These are phyloP conservation scores for Strobilomyces dryophilus DNA, from an alignment of 768 basidiomycete species.

Conservation along the genomic window DNA sequence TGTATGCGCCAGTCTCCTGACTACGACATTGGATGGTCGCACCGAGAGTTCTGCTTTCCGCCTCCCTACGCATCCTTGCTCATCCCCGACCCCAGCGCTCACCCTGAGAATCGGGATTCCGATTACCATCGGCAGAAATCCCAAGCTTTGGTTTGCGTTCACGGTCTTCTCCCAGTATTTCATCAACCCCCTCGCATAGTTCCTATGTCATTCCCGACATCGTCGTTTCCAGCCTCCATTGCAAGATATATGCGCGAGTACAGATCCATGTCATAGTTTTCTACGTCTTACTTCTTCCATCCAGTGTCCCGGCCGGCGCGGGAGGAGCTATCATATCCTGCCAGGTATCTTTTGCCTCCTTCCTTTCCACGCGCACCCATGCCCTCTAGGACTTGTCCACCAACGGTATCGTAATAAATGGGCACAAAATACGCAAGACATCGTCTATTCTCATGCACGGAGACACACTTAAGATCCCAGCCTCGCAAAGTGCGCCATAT, in stretches of 20 bases:
- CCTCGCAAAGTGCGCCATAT: constrained; percentile 47
- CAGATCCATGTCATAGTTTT: neutral
- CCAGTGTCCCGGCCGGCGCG: constrained; percentile 62
- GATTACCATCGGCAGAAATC: constrained; percentile 66
- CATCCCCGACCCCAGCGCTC: constrained; percentile 36
- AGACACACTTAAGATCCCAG: constrained; percentile 64
- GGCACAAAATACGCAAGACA: constrained; percentile 59
- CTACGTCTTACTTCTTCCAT: neutral
- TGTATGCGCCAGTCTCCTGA: constrained; percentile 74
- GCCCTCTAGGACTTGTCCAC: constrained; percentile 62
- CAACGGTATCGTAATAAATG: constrained; percentile 72
- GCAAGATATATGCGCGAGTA: constrained; percentile 75
- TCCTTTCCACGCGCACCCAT: neutral
- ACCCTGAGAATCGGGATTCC: constrained; percentile 59
- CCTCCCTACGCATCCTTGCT: neutral
- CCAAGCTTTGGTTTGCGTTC: constrained; percentile 51
- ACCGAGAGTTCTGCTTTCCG: constrained; percentile 50
- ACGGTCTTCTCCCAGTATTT: neutral
- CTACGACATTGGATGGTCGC: constrained; percentile 51
- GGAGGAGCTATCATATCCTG: constrained; percentile 78
- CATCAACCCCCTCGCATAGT: constrained; percentile 18
- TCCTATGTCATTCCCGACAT: constrained; percentile 62
- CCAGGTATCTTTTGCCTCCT: constrained; percentile 43
- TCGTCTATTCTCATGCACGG: constrained; percentile 76
- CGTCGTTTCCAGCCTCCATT: constrained; percentile 67